These are phyloP conservation scores for Colletotrichum kahawae DNA, from an alignment of 2,329 filamentous ascomycete species.

Conservation along the genomic window DNA sequence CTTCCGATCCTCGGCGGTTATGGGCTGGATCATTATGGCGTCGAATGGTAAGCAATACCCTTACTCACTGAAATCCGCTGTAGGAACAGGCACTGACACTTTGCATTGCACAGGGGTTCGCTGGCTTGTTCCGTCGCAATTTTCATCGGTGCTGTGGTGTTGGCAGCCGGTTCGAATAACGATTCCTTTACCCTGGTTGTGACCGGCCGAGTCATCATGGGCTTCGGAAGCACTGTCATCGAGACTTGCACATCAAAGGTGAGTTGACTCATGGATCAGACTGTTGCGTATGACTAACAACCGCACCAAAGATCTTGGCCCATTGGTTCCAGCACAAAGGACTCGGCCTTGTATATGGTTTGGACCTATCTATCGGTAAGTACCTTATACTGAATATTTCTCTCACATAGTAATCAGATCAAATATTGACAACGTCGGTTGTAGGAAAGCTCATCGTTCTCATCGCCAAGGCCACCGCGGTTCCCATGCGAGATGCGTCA, in stretches of 20 bases:
- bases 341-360: slow-evolving; percentile 27
- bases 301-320: slow-evolving; percentile 24
- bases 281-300: neutral
- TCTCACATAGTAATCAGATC: neutral
- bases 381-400: neutral
- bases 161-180: slow-evolving; percentile 26
- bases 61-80: too few relatives aligned
- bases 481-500: slow-evolving; percentile 30
- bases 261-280: neutral
- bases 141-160: slow-evolving; percentile 28
- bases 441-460: slow-evolving; percentile 27
- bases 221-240: slow-evolving; percentile 30
- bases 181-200: slow-evolving; percentile 26
- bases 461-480: slow-evolving; percentile 28
- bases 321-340: slow-evolving; percentile 31
- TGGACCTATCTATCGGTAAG: slow-evolving; percentile 26
- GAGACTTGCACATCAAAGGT: slow-evolving; percentile 31
- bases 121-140: slow-evolving; percentile 26
- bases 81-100: neutral
- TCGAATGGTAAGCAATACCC: slow-evolving; percentile 24
- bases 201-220: slow-evolving; percentile 29
- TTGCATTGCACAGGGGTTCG: slow-evolving; percentile 22
- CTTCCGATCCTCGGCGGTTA: slow-evolving; percentile 31
- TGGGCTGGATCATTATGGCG: slow-evolving; percentile 29
- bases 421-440: neutral